phyloP scores from a whole-genome alignment of 768 basidiomycete species.

The Glaciozyma martinii region DNA sequence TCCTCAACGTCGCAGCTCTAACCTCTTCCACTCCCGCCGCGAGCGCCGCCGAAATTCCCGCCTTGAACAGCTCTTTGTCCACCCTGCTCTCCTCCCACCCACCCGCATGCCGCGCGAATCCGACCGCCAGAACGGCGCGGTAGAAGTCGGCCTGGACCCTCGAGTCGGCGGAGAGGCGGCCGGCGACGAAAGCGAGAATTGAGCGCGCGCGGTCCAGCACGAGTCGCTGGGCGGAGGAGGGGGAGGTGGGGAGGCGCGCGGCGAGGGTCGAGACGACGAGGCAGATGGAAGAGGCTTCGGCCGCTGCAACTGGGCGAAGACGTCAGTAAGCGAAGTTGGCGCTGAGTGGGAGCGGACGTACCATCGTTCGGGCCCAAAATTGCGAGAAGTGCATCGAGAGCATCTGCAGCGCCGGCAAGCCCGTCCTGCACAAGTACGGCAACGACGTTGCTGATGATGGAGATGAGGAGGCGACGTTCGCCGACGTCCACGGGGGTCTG shows the following conservation, averaged over 20 bases:
- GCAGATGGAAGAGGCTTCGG: neutral
- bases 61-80: constrained; percentile 9
- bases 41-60: constrained; percentile 6
- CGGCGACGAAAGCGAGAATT: constrained; percentile 1
- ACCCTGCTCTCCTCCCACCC: constrained; percentile 1
- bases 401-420: constrained; percentile 20
- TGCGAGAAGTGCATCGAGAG: constrained; percentile 12
- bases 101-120: constrained; percentile 10
- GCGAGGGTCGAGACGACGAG: neutral
- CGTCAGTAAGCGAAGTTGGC: neutral
- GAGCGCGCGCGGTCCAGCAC: neutral
- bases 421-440: constrained; percentile 19
- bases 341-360: neutral
- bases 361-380: constrained; percentile 8
- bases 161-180: neutral
- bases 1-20: neutral
- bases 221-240: neutral
- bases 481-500: constrained; percentile 12
- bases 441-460: constrained; percentile 8
- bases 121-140: constrained; percentile 1
- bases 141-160: constrained; percentile 10
- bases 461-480: constrained; percentile 13
- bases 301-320: neutral
- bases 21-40: constrained; percentile 14
- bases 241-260: neutral